Conservation (phyloP, 2,329 filamentous ascomycete species). For the Exutisphaerella laricina region DNA sequence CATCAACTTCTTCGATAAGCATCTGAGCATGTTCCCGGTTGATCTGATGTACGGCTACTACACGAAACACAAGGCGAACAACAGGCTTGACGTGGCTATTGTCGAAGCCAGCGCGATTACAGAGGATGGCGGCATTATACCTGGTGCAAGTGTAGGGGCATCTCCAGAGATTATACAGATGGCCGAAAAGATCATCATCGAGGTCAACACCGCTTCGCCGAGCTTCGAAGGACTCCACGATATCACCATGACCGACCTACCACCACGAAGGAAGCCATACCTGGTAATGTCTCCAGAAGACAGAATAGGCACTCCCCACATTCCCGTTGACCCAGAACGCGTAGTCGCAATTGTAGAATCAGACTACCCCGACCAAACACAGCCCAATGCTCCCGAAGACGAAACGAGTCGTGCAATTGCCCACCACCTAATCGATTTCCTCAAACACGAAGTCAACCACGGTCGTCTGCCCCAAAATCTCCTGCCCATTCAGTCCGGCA, state of each 20-base stretch:
- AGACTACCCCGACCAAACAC: slow-evolving; percentile 72
- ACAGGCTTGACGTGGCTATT: slow-evolving; percentile 73
- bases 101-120: slow-evolving; percentile 80
- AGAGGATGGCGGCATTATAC: slow-evolving; percentile 82
- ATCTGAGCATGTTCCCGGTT: slow-evolving; percentile 84
- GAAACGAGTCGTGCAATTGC: slow-evolving; percentile 68
- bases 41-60: slow-evolving; percentile 74
- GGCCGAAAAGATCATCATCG: slow-evolving; percentile 89
- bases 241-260: slow-evolving; percentile 82
- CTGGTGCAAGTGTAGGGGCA: slow-evolving; percentile 72
- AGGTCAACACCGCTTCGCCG: slow-evolving; percentile 82
- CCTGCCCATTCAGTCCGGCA: slow-evolving; percentile 77
- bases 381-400: slow-evolving; percentile 71
- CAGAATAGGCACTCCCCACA: slow-evolving; percentile 74
- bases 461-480: slow-evolving; percentile 72
- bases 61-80: slow-evolving; percentile 69
- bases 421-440: slow-evolving; percentile 71
- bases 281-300: slow-evolving; percentile 80
- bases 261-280: slow-evolving; percentile 71
- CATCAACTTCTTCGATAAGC: slow-evolving; percentile 92
- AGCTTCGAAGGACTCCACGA: slow-evolving; percentile 86
- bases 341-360: slow-evolving; percentile 80
- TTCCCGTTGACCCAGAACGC: slow-evolving; percentile 78
- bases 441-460: slow-evolving; percentile 76
- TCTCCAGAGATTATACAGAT: slow-evolving; percentile 79